A percentile compares a stretch with the other conserved stretches of the same genome.
Conservation (phyloP, 78 protist species). For the Isochrysis galbana region DNA sequence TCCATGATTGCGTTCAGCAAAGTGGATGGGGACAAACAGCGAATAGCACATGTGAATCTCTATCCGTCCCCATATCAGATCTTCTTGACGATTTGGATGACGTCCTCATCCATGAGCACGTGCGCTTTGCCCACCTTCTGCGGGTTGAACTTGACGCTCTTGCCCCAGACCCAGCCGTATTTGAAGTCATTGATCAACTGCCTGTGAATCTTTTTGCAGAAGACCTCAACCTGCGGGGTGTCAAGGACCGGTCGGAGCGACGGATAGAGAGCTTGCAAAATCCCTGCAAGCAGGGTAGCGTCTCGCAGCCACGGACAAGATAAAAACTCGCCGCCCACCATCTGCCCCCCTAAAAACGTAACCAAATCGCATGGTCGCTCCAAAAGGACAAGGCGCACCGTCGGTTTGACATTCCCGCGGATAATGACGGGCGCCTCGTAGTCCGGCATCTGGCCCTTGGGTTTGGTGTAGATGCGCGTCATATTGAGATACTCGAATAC, state of each 20-base stretch:
- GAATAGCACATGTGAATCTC: too few relatives aligned
- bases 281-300: too few relatives aligned
- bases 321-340: too few relatives aligned
- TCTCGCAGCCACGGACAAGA: too few relatives aligned
- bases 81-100: constrained; percentile 95
- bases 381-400: too few relatives aligned
- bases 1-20: too few relatives aligned
- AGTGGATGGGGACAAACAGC: too few relatives aligned
- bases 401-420: constrained; percentile 39
- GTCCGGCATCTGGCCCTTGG: constrained; percentile 97
- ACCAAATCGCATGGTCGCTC: too few relatives aligned
- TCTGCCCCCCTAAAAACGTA: too few relatives aligned
- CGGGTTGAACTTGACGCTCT: constrained; percentile 93
- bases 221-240: neutral
- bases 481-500: constrained; percentile 92
- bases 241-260: neutral
- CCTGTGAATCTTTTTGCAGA: constrained; percentile 81
- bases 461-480: constrained; percentile 94
- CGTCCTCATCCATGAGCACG: constrained; percentile 96
- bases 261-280: neutral
- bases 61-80: too few relatives aligned
- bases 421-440: constrained; percentile 95
- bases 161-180: constrained; percentile 98
- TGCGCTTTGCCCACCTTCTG: constrained; percentile 91
- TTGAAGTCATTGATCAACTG: constrained; percentile 83